Base-by-base conservation (phyloP, 148 eudicot species). In the Limonium bicolor region DNA sequence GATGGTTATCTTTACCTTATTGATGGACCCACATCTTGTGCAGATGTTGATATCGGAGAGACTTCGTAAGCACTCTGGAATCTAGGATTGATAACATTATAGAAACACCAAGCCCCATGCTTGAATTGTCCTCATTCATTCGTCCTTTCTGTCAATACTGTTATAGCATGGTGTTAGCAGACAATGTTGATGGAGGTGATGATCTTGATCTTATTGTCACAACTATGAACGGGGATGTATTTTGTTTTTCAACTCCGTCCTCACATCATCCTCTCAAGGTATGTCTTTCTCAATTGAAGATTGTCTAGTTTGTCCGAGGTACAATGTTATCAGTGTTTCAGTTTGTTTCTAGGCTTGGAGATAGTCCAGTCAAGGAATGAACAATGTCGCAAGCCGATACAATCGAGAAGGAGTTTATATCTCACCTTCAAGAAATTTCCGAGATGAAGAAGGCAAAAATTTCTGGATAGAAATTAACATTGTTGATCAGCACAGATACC, bases 121-220 rank as follows among this genome's bases (percentile, higher is more conserved):
- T 22, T 3, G 4, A 2, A n/a, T n/a, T n/a, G n/a, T 3, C 13
- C 46, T 23, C 6, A n/a, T n/a, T n/a, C n/a, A 3, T 25, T 31
- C 18, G 50, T 20, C 53, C 11, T 38, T 48, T 55, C 28, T 28
- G 8, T 55, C 61, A 68, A 9, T 43, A 66, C 95, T 85, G 99
- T 52, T 92, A 92, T 74, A 92, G 99, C 71, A 92, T 92, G 99
- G 94, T 81, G 23, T 69, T 92, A 68, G 99, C 95, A 13, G 99
- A 85, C 61, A 92, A 92, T 58, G 82, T 92, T 24, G 99, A 92
- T 69, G 99, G 99, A 11, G 99, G 94, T 44, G 95, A 92, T 59
- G 95, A 92, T 69, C 94, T 92, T 44, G 99, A 92, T 68, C 95
- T 92, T 46, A 64, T 92, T n/a, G 99, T 92, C 45, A 64, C 95